Evolutionary conservation across 192 early-diverging fungal species (phyloP).

Genomic region (Allomyces arbusculus): DNA sequence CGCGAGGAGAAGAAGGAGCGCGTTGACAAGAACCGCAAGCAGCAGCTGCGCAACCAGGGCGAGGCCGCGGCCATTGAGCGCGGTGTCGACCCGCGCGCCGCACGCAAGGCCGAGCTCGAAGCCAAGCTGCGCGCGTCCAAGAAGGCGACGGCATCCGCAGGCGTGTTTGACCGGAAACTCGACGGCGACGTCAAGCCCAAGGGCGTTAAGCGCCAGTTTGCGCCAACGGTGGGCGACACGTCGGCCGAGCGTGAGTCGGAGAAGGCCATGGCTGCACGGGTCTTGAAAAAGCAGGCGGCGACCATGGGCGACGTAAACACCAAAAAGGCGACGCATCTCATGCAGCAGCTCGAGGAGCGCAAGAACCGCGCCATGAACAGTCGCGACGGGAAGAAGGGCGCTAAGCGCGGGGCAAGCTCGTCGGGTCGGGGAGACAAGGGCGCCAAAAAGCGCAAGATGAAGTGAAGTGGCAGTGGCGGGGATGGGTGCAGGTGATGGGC

Average conservation of each 20-base stretch:
- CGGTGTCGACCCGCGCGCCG: slow-evolving; percentile 26
- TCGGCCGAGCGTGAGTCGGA: background rate
- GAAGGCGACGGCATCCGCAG: slow-evolving; percentile 68
- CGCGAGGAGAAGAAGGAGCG: slow-evolving; percentile 74
- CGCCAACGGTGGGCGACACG: background rate
- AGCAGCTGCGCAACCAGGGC: slow-evolving; percentile 65
- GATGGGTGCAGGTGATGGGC: too few relatives aligned
- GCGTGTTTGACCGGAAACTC: slow-evolving; percentile 71
- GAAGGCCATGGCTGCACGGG: background rate
- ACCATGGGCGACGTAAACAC: slow-evolving; percentile 1
- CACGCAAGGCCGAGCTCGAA: slow-evolving; percentile 55
- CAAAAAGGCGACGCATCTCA: background rate
- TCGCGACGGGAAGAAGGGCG: too few relatives aligned
- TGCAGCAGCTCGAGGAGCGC: background rate
- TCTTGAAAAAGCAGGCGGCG: background rate
- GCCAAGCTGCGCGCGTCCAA: slow-evolving; percentile 53
- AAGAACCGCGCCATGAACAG: background rate
- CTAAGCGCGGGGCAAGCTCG: too few relatives aligned
- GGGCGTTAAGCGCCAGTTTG: slow-evolving; percentile 33
- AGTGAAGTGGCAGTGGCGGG: too few relatives aligned
- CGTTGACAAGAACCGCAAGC: slow-evolving; percentile 69
- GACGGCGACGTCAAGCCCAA: slow-evolving; percentile 70
- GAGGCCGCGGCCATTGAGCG: slow-evolving; percentile 40
- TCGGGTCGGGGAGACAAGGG: too few relatives aligned
- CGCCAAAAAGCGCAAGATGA: too few relatives aligned